Conservation (phyloP, 495 filamentous ascomycete species). For the Aspergillus funiculosus region DNA sequence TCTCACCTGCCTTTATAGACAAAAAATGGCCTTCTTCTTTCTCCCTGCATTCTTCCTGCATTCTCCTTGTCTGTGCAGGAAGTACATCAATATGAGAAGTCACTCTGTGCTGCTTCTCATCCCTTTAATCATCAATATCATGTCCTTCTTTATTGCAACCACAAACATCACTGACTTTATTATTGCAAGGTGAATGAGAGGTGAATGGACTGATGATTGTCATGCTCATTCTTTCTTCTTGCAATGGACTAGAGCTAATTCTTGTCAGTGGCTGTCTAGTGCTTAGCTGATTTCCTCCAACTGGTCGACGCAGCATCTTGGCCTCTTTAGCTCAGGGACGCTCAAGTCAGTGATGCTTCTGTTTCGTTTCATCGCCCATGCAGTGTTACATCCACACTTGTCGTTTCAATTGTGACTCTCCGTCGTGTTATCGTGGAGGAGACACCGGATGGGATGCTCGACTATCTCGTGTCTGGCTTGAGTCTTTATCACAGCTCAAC, state of each 20-base stretch:
- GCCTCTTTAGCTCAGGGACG: constrained; percentile 8
- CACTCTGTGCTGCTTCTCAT: no score
- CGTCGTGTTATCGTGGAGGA: no score
- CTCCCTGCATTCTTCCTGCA: neutral
- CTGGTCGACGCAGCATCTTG: neutral
- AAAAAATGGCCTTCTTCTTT: neutral
- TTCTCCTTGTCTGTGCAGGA: neutral
- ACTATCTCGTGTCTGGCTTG: constrained; percentile 4
- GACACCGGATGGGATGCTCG: no score
- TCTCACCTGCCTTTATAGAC: neutral
- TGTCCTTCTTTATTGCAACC: no score
- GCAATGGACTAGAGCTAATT: constrained; percentile 1
- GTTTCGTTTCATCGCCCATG: constrained; percentile 14
- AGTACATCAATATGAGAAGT: no score
- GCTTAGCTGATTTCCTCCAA: constrained; percentile 1
- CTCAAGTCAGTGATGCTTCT: constrained; percentile 12
- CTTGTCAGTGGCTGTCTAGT: no score
- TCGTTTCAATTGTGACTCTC: neutral
- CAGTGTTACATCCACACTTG: constrained; percentile 9
- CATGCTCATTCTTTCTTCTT: neutral
- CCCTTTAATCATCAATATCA: no score
- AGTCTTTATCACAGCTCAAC: neutral
- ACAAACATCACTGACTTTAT: no score
- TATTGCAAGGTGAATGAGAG: neutral
- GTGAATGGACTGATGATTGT: neutral